Evolutionary conservation across 202 grass and related monocot genomes (phyloP).

Genomic region (Carex arenaria): DNA sequence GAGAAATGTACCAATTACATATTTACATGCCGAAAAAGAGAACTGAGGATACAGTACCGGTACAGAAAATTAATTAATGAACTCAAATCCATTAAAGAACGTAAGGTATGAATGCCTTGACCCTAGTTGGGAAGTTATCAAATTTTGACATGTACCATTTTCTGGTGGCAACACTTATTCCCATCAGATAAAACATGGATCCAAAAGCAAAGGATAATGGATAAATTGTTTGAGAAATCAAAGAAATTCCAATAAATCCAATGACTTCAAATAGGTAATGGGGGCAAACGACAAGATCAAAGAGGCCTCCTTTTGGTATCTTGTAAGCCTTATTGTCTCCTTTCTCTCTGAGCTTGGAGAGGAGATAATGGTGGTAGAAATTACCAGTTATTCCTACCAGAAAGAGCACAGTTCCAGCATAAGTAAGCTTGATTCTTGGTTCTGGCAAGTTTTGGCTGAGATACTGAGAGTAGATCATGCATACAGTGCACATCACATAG

Average conservation of each 20-base stretch:
- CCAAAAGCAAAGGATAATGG: conserved; percentile 32
- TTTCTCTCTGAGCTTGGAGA: conserved; percentile 30
- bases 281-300: conserved; percentile 46
- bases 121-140: conserved; percentile 29
- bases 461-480: conserved; percentile 46
- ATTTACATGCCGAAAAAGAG: no score
- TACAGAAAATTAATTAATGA: no score
- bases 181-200: conserved; percentile 40
- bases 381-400: conserved; percentile 43
- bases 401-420: conserved; percentile 25
- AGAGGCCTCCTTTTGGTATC: conserved; percentile 54
- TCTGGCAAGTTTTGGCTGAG: conserved; percentile 25
- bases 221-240: conserved; percentile 46
- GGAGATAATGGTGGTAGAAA: conserved; percentile 60
- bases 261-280: conserved; percentile 73
- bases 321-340: conserved; percentile 34
- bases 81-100: no score
- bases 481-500: conserved; percentile 38
- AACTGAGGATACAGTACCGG: no score
- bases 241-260: conserved; percentile 40
- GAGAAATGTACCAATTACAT: no score
- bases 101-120: conserved; percentile 35
- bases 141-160: conserved; percentile 71
- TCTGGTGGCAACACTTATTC: conserved; percentile 54
- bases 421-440: conserved; percentile 33